phyloP scores from a whole-genome alignment of 2,329 filamentous ascomycete genomes.

The Metarhizium brunneum region DNA sequence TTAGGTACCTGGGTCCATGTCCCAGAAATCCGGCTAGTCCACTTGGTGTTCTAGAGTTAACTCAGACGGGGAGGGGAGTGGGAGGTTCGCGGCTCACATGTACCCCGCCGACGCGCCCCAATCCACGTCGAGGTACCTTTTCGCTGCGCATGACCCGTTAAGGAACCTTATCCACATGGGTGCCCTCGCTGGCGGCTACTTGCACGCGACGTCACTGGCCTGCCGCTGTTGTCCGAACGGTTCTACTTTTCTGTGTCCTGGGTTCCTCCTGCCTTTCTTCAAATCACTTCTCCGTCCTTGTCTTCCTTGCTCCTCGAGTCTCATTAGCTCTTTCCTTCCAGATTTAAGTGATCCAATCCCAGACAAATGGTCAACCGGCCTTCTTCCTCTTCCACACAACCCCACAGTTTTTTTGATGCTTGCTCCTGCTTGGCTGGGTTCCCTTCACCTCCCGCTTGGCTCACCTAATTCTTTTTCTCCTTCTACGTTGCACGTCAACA shows the following conservation, averaged over 20 bases:
- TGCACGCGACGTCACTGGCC: background rate
- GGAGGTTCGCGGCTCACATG: slow-evolving; percentile 1
- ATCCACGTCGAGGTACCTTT: slow-evolving; percentile 7
- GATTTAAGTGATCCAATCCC: background rate
- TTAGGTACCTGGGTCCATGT: background rate
- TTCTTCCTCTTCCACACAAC: slow-evolving; percentile 5
- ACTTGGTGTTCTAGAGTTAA: background rate
- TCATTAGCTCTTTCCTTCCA: background rate
- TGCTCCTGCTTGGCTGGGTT: slow-evolving; percentile 8
- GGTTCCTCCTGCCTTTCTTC: background rate
- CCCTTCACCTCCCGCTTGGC: slow-evolving; percentile 11
- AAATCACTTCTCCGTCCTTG: background rate
- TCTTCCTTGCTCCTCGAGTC: background rate
- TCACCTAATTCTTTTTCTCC: slow-evolving; percentile 17
- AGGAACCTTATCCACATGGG: slow-evolving; percentile 7
- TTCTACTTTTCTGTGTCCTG: slow-evolving; percentile 1
- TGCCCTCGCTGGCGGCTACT: slow-evolving; percentile 2
- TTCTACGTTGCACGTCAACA: slow-evolving; percentile 15
- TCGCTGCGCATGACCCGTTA: background rate
- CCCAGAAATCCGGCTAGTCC: background rate
- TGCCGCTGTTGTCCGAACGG: slow-evolving; percentile 3
- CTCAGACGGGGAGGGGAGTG: background rate
- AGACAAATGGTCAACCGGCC: background rate
- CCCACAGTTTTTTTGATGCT: slow-evolving; percentile 11
- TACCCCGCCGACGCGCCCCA: slow-evolving; percentile 3